These are phyloP conservation scores for Usnea hakonensis DNA, from an alignment of 495 filamentous ascomycete genomes.

Conservation along the genomic window DNA sequence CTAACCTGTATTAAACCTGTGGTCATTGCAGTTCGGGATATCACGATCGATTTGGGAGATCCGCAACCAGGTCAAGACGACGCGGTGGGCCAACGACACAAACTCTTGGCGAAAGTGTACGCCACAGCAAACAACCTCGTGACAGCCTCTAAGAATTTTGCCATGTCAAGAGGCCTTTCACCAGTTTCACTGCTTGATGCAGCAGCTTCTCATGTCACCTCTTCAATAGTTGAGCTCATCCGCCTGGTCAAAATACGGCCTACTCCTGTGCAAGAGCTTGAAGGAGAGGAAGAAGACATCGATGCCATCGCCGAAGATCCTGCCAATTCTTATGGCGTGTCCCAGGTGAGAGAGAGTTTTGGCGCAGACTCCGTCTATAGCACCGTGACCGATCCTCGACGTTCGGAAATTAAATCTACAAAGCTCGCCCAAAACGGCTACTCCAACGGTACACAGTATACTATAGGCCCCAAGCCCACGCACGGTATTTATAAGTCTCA, in stretches of 20 bases:
- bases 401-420: constrained; percentile 7
- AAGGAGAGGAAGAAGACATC: constrained; percentile 60
- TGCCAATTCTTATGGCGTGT: constrained; percentile 43
- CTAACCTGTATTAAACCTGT: constrained; percentile 77
- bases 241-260: constrained; percentile 75
- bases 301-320: constrained; percentile 36
- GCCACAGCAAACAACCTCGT: constrained; percentile 93
- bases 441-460: constrained; percentile 24
- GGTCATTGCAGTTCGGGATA: constrained; percentile 66
- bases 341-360: constrained; percentile 39
- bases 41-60: constrained; percentile 70
- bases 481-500: constrained; percentile 7
- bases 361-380: constrained; percentile 46
- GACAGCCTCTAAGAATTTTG: constrained; percentile 87
- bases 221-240: constrained; percentile 76
- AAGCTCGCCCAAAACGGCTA: constrained; percentile 25
- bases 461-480: constrained; percentile 16
- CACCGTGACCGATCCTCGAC: constrained; percentile 40
- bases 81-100: constrained; percentile 41
- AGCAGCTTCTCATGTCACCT: constrained; percentile 84
- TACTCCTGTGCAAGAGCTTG: constrained; percentile 62
- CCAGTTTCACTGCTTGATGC: constrained; percentile 93
- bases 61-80: constrained; percentile 37
- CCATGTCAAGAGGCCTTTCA: constrained; percentile 70
- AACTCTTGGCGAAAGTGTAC: constrained; percentile 70